Percentiles rank a stretch among this genome's conserved stretches.
Evolutionary conservation across 2,329 filamentous ascomycete species (phyloP).

Genomic region (Volutella citrinella): DNA sequence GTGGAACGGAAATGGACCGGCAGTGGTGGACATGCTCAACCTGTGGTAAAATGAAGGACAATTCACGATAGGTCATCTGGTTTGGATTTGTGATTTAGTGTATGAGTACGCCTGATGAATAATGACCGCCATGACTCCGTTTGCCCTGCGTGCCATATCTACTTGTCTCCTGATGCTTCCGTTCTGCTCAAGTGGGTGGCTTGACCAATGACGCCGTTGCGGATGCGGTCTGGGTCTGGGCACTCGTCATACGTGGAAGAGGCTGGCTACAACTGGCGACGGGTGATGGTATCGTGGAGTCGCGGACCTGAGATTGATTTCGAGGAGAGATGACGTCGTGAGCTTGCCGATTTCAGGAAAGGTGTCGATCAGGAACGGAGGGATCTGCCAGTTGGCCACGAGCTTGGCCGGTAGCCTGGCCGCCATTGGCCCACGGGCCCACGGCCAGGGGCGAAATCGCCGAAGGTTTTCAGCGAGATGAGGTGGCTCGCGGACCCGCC

Average conservation of each 20-base stretch:
- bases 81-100: slow-evolving; percentile 1
- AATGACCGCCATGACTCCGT: no score
- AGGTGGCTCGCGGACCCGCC: no score
- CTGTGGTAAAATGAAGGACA: slow-evolving; percentile 54
- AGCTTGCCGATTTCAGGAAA: slow-evolving; percentile 24
- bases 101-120: no score
- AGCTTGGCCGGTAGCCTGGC: slow-evolving; percentile 15
- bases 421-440: no score
- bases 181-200: background rate
- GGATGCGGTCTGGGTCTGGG: no score
- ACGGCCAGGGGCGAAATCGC: no score
- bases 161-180: slow-evolving; percentile 11
- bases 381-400: slow-evolving; percentile 26
- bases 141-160: slow-evolving; percentile 8
- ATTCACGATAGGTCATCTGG: slow-evolving; percentile 29
- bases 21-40: slow-evolving; percentile 57
- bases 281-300: slow-evolving; percentile 19
- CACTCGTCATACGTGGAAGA: slow-evolving; percentile 4
- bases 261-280: no score
- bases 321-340: slow-evolving; percentile 19
- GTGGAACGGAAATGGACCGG: slow-evolving; percentile 48
- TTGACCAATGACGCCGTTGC: no score
- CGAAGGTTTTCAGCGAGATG: no score
- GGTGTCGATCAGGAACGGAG: slow-evolving; percentile 30
- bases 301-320: no score